Evolutionary conservation across 495 filamentous ascomycete genomes (phyloP), one percentile per base, ranked within the genome.

Genomic region (Aspergillus steynii): DNA sequence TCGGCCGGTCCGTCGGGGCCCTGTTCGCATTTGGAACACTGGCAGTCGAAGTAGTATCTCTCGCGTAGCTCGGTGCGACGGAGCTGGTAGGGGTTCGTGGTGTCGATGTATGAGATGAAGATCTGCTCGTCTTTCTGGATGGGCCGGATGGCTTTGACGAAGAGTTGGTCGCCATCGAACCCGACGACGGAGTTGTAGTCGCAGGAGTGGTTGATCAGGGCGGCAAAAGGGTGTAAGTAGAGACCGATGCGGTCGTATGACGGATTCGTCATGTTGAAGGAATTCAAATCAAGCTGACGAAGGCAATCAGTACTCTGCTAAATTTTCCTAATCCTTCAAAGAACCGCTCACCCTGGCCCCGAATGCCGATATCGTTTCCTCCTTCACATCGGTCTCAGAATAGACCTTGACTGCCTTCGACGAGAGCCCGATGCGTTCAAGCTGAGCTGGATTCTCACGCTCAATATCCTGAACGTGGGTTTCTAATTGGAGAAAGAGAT

Each of bases 131-230:
- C 79, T 28, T 80, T 73, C 5, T 76, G 64, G 58, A 88, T 85
- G 1, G 72, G 69, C 2, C 68, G 60, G 20, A 82, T 63, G 25
- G 82, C 81, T 55, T 80, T 80, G 54, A 83, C 53, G 48, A 65
- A 78, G 20, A 82, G 63, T 5, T 74, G 67, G 32, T 70, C 65
- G 71, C 81, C 84, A 55, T 89, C 84, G 64, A 90, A 88, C 14
- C 84, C 79, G 34, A 89, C 77, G 14, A 82, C 76, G n/a, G 85
- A 79, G 60, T 90, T 93, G 31, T 86, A 86, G 42, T 81, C 76
- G 71, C 90, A 92, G 55, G 84, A 88, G 73, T 93, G 90, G 69
- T 92, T 92, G 64, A 88, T 80, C 10, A 80, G 65, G 46, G 83
- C 76, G 0, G 83, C 80, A 5, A 82, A 71, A 1, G 85, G 78